phyloP scores from a whole-genome alignment of 163 green algal species.

The Smithsoniella earleae region DNA sequence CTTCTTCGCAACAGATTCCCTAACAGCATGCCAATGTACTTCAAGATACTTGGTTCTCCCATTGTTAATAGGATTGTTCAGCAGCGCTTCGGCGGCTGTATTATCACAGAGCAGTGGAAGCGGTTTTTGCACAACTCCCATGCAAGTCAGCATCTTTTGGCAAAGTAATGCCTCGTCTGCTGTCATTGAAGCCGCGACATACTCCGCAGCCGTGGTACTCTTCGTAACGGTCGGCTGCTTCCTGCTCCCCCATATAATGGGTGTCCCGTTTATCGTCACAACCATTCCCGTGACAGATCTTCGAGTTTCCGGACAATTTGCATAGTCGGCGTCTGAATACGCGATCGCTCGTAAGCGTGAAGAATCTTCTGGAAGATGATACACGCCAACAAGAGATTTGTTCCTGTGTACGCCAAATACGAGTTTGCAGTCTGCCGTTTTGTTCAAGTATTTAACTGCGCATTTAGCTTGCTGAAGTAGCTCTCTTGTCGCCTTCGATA shows the following conservation, averaged over 20 bases:
- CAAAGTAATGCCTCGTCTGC: constrained; percentile 28
- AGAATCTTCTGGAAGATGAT: neutral
- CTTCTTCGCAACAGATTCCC: neutral
- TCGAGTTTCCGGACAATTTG: constrained; percentile 25
- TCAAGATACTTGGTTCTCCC: neutral
- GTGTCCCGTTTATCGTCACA: constrained; percentile 35
- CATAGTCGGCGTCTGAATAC: constrained; percentile 39
- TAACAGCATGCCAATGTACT: neutral
- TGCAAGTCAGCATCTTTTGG: neutral
- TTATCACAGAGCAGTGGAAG: neutral
- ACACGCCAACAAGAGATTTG: too few species aligned
- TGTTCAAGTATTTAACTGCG: constrained; percentile 33
- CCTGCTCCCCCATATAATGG: constrained; percentile 40
- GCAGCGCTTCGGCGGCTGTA: neutral
- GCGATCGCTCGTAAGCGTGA: neutral
- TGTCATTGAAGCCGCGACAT: constrained; percentile 37
- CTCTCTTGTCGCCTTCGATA: constrained; percentile 25
- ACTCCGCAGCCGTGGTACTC: constrained; percentile 42
- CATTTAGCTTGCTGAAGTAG: constrained; percentile 32
- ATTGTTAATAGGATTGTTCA: neutral
- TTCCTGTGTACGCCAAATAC: constrained; percentile 16
- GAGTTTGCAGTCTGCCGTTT: neutral
- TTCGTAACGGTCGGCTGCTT: constrained; percentile 43
- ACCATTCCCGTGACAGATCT: constrained; percentile 35
- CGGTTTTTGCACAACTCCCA: neutral